These are phyloP conservation scores for Candida odintsovae DNA, from an alignment of 805 yeast species.

Conservation along the genomic window DNA sequence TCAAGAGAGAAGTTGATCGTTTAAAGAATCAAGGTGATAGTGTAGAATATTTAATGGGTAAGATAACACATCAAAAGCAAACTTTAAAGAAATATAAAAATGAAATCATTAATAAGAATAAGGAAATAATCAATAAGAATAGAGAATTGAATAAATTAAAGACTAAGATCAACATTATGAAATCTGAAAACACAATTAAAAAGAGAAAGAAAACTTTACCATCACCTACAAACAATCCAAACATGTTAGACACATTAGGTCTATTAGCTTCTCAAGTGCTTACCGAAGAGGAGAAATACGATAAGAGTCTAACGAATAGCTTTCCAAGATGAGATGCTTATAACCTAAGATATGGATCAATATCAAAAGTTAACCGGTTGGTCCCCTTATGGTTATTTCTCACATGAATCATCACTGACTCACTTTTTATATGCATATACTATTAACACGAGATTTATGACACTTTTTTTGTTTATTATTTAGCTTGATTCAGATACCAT, in stretches of 20 bases:
- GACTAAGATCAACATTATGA: not conserved
- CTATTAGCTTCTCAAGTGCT: constrained; percentile 49
- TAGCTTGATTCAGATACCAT: not conserved
- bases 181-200: constrained; percentile 3
- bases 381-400: no score
- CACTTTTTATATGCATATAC: not conserved
- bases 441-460: not conserved
- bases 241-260: constrained; percentile 45
- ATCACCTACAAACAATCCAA: constrained; percentile 6
- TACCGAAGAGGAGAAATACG: constrained; percentile 27
- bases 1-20: constrained; percentile 41
- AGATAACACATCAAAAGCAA: constrained; percentile 35
- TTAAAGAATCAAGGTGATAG: constrained; percentile 28
- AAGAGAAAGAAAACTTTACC: constrained; percentile 11
- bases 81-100: constrained; percentile 39
- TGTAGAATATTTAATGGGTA: constrained; percentile 30
- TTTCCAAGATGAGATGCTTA: constrained; percentile 6
- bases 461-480: not conserved
- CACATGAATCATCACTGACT: no score
- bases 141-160: constrained; percentile 4
- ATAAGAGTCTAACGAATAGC: not conserved
- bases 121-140: constrained; percentile 36
- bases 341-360: no score
- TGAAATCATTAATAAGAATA: constrained; percentile 37
- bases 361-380: no score